phyloP scores from a whole-genome alignment of 352 stramenopile species.

The Pythium myriotylum region DNA sequence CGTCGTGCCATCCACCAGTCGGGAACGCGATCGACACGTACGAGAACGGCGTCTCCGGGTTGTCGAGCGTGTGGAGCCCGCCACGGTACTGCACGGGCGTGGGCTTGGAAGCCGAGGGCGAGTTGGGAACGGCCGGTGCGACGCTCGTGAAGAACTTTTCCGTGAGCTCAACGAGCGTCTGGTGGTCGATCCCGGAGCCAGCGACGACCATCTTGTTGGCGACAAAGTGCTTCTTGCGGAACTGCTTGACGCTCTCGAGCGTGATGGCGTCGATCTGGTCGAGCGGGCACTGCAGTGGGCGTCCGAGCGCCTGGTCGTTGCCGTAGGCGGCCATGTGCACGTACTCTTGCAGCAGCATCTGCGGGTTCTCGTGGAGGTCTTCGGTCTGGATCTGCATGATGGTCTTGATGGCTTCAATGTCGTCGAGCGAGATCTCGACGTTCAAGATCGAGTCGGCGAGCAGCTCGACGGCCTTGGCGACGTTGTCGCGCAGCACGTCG shows the following conservation, averaged over 20 bases:
- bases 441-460: slow-evolving; percentile 89
- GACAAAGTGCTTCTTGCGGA: slow-evolving; percentile 79
- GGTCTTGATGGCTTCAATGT: slow-evolving; percentile 92
- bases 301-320: slow-evolving; percentile 64
- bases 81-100: slow-evolving; percentile 65
- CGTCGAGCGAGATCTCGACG: slow-evolving; percentile 74
- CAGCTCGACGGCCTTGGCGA: slow-evolving; percentile 89
- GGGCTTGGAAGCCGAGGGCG: slow-evolving; percentile 31
- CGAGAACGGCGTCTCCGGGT: slow-evolving; percentile 77
- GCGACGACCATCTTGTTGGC: slow-evolving; percentile 91
- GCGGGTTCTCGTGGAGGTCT: slow-evolving; percentile 89
- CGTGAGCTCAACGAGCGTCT: slow-evolving; percentile 89
- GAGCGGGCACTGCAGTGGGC: slow-evolving; percentile 76
- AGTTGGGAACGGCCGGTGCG: background rate
- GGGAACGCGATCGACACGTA: slow-evolving; percentile 96
- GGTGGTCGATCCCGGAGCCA: slow-evolving; percentile 95
- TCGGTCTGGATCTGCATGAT: slow-evolving; percentile 95
- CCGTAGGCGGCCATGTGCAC: slow-evolving; percentile 91
- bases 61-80: slow-evolving; percentile 65
- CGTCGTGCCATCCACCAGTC: slow-evolving; percentile 95
- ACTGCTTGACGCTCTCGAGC: slow-evolving; percentile 72
- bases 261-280: slow-evolving; percentile 81
- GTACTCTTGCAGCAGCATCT: slow-evolving; percentile 79
- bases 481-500: slow-evolving; percentile 95
- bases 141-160: slow-evolving; percentile 85